Evolutionary conservation across 78 protist genomes (phyloP).

Genomic region (Monocercomonoides exilis): DNA sequence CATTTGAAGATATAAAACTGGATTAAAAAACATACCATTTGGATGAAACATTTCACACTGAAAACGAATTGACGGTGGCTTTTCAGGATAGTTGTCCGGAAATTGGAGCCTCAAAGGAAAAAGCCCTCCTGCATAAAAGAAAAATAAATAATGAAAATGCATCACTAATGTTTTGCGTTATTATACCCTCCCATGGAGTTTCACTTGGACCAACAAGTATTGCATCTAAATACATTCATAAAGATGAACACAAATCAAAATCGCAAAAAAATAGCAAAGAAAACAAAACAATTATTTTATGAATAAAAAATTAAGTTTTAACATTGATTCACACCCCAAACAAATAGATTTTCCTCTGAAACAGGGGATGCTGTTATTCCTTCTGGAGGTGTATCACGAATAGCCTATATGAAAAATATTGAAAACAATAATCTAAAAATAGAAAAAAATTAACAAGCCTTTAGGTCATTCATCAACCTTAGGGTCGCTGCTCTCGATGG

Average conservation of each 20-base stretch:
- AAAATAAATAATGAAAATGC: not conserved
- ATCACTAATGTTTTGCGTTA: too few species aligned
- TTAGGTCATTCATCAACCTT: too few species aligned
- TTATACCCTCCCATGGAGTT: not conserved
- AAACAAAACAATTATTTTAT: not conserved
- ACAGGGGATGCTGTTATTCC: not conserved
- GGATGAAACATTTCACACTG: slow-evolving; percentile 14
- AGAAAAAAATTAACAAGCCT: too few species aligned
- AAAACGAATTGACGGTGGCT: not conserved
- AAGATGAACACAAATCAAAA: not conserved
- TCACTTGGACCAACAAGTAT: not conserved
- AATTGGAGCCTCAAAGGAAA: not conserved
- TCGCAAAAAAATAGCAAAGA: not conserved
- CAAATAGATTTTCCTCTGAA: slow-evolving; percentile 8
- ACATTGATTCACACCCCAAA: not conserved
- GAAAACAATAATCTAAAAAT: too few species aligned
- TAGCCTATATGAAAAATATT: not conserved
- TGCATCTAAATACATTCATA: not conserved
- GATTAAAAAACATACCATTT: not conserved
- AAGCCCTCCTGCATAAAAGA: not conserved
- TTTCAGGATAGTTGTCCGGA: slow-evolving; percentile 2
- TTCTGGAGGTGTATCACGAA: not conserved
- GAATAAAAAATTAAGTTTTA: not conserved
- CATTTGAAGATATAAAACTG: too few species aligned
- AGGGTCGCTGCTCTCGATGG: too few species aligned